Percentiles rank a stretch among this genome's conserved stretches.
These are phyloP conservation scores for Phytophthora sojae DNA, from an alignment of 352 stramenopile species.

Conservation along the genomic window DNA sequence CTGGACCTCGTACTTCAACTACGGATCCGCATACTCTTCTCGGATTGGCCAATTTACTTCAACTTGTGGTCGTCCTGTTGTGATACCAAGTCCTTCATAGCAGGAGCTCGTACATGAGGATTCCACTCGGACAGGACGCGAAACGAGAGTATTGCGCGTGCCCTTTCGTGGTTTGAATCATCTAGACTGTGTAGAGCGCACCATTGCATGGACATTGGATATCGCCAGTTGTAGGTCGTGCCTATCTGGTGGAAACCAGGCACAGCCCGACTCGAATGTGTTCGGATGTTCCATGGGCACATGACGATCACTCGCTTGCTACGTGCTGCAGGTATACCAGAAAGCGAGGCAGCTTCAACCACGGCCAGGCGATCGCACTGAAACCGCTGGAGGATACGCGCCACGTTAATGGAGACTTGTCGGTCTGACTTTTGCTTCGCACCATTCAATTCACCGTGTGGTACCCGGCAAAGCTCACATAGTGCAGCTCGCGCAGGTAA, in stretches of 20 bases:
- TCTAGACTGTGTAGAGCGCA: not conserved
- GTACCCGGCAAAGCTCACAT: conserved; percentile 5
- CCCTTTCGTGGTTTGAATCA: not conserved
- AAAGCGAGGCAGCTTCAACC: conserved; percentile 11
- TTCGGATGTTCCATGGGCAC: conserved; percentile 4
- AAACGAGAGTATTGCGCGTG: not conserved
- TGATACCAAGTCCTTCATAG: not conserved
- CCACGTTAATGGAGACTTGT: conserved; percentile 20
- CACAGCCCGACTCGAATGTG: conserved; percentile 7
- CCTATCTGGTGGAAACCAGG: not conserved
- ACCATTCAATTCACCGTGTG: not conserved
- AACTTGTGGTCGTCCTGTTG: conserved; percentile 26
- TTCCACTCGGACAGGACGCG: not conserved
- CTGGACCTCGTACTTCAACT: not conserved
- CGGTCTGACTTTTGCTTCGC: not conserved
- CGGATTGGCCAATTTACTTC: conserved; percentile 34
- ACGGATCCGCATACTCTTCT: conserved; percentile 11
- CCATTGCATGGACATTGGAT: not conserved
- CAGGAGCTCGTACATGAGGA: not conserved
- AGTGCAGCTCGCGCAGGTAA: not conserved
- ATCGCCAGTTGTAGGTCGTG: not conserved
- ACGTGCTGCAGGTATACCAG: conserved; percentile 5
- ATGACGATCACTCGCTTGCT: not conserved
- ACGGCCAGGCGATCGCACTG: conserved; percentile 11
- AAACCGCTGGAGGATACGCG: conserved; percentile 12